phyloP scores from a whole-genome alignment of 2,329 filamentous ascomycete species.

The Ophiostoma himal-ulmi region DNA sequence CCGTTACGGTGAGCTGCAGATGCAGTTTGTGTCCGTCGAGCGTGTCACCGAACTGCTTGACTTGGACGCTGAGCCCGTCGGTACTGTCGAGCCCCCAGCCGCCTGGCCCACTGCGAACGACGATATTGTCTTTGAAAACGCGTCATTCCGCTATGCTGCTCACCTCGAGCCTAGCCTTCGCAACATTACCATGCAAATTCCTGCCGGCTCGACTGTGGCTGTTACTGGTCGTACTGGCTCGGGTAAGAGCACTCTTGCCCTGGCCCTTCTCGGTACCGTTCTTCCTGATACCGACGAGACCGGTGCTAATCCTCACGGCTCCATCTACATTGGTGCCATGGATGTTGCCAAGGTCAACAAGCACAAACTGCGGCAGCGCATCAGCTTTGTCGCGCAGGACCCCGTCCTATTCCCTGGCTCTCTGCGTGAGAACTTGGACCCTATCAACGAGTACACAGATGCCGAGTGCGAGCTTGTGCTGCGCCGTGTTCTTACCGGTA shows the following conservation, averaged over 20 bases:
- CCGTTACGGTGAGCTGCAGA: slow-evolving; percentile 77
- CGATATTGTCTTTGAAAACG: slow-evolving; percentile 68
- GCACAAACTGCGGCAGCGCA: slow-evolving; percentile 49
- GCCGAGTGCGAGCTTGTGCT: slow-evolving; percentile 48
- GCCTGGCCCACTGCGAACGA: slow-evolving; percentile 70
- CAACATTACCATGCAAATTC: slow-evolving; percentile 65
- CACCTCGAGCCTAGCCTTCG: slow-evolving; percentile 67
- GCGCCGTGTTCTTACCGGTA: slow-evolving; percentile 50
- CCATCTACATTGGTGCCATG: slow-evolving; percentile 49
- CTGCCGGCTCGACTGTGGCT: slow-evolving; percentile 54
- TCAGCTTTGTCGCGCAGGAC: slow-evolving; percentile 60
- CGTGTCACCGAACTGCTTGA: slow-evolving; percentile 75
- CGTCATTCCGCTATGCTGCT: slow-evolving; percentile 73
- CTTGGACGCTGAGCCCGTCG: slow-evolving; percentile 67
- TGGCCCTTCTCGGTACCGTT: slow-evolving; percentile 53
- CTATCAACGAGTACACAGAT: slow-evolving; percentile 53
- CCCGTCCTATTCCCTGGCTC: slow-evolving; percentile 56
- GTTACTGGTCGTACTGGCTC: slow-evolving; percentile 80
- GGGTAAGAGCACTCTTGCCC: slow-evolving; percentile 72
- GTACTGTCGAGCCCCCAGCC: slow-evolving; percentile 53
- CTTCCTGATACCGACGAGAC: slow-evolving; percentile 36
- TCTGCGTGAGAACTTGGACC: slow-evolving; percentile 61
- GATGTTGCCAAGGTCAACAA: slow-evolving; percentile 51
- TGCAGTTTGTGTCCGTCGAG: slow-evolving; percentile 88
- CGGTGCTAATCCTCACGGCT: slow-evolving; percentile 36